Base-by-base conservation (phyloP, 208 protist species). In the Leishmania guyanensis region DNA sequence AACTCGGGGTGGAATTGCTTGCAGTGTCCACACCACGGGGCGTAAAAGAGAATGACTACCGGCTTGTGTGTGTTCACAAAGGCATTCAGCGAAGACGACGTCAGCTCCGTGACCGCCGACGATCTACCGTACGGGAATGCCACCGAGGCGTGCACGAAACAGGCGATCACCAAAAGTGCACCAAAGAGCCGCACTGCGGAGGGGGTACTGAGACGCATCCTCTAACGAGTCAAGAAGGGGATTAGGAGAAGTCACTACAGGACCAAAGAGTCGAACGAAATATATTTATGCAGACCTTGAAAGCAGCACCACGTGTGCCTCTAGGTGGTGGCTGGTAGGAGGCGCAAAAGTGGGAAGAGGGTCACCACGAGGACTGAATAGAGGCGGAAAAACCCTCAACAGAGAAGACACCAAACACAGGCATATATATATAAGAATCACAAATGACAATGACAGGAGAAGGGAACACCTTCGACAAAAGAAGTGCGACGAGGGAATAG, bases 11-110 rank as follows among this genome's bases (percentile, higher is more conserved):
- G 92, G 53, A 99, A 91, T 17, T 88, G 84, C 80, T 97, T 97
- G 94, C 98, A 99, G 89, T 99, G 98, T 20, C 97, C 97, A 82
- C 98, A 99, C 98, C 98, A 99, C 77, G 97, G 96, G 33, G 96
- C 96, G 80, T 99, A 99, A 79, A 99, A 99, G 80, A 98, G 89
- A 48, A 98, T 77, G 33, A 96, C 90, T 1, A 95, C 93, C 9
- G 96, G 96, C 78, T 98, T 98, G 88, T 98, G 96, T 3, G 94
- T 88, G n/a, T 91, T 80, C 1, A 97, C 75, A 81, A 97, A 98
- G 0, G n/a, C 29, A 43, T 72, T 56, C 36, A 98, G 84, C 6
- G 84, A 93, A 3, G 83, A 68, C 1, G 92, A 89, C 1, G 88
- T 96, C 56, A 98, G 88, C 86, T 97, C 92, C 36, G 83, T 89